phyloP scores from a whole-genome alignment of 495 filamentous ascomycete genomes.

The Tuber borchii region DNA sequence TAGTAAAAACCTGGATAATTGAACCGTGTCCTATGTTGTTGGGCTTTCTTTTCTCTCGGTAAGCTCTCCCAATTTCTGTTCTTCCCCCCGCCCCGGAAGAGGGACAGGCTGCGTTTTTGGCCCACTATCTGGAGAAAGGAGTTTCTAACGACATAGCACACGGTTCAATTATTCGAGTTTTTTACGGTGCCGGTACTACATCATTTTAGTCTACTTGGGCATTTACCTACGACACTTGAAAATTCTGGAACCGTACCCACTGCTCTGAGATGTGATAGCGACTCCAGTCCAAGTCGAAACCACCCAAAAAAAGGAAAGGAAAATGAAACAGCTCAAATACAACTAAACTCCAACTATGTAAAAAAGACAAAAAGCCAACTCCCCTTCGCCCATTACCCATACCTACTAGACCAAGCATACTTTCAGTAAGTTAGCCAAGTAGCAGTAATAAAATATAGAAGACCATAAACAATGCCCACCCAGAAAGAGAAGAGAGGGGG shows the following conservation, averaged over 20 bases:
- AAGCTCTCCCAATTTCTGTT: too few relatives aligned
- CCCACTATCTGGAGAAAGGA: too few relatives aligned
- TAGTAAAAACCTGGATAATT: too few relatives aligned
- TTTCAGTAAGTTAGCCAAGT: background rate
- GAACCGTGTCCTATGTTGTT: too few relatives aligned
- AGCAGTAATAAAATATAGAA: background rate
- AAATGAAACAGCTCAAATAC: background rate
- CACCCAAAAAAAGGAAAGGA: background rate
- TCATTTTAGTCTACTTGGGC: background rate
- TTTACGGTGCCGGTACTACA: background rate
- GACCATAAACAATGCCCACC: background rate
- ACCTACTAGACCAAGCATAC: background rate
- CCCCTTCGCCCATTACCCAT: background rate
- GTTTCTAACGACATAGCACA: too few relatives aligned
- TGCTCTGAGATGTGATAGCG: background rate
- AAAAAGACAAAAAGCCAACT: slow-evolving; percentile 5
- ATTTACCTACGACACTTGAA: background rate
- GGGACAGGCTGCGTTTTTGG: too few relatives aligned
- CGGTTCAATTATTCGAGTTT: too few relatives aligned
- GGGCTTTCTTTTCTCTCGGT: too few relatives aligned
- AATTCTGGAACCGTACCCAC: background rate
- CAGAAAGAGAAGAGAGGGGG: slow-evolving; percentile 3
- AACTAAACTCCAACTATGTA: slow-evolving; percentile 3
- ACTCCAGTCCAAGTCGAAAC: background rate
- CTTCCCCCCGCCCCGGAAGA: too few relatives aligned